phyloP scores from a whole-genome alignment of 2,329 filamentous ascomycete species.

The Gaeumannomyces sp. region DNA sequence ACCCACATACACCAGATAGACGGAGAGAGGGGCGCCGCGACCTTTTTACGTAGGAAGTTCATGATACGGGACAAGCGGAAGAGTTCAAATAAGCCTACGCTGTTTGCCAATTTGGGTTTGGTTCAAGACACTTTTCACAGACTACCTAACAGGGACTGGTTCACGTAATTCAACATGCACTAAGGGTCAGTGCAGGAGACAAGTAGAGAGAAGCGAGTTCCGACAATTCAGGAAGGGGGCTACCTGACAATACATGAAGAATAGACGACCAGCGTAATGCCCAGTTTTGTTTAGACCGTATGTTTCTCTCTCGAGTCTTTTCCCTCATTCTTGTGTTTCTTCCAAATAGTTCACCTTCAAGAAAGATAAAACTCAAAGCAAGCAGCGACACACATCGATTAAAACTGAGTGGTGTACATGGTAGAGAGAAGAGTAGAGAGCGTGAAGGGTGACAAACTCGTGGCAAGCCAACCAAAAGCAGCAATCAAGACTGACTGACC shows the following conservation, averaged over 20 bases:
- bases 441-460: neutral
- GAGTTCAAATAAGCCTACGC: too few relatives aligned
- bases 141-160: too few relatives aligned
- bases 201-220: neutral
- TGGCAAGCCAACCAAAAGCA: neutral
- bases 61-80: too few relatives aligned
- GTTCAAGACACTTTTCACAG: too few relatives aligned
- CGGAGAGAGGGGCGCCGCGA: too few relatives aligned
- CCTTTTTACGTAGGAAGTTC: too few relatives aligned
- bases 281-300: neutral
- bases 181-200: neutral
- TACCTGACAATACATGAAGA: neutral
- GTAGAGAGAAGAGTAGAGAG: neutral
- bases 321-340: neutral
- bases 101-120: too few relatives aligned
- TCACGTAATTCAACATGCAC: too few relatives aligned
- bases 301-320: neutral
- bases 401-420: constrained; percentile 2
- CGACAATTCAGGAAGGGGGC: neutral
- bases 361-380: neutral
- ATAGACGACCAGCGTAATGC: neutral
- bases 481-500: neutral
- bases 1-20: neutral
- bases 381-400: neutral
- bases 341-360: neutral